These are phyloP conservation scores for Fimicolochytrium jonesii DNA, from an alignment of 192 early-diverging fungal genomes.

Conservation along the genomic window DNA sequence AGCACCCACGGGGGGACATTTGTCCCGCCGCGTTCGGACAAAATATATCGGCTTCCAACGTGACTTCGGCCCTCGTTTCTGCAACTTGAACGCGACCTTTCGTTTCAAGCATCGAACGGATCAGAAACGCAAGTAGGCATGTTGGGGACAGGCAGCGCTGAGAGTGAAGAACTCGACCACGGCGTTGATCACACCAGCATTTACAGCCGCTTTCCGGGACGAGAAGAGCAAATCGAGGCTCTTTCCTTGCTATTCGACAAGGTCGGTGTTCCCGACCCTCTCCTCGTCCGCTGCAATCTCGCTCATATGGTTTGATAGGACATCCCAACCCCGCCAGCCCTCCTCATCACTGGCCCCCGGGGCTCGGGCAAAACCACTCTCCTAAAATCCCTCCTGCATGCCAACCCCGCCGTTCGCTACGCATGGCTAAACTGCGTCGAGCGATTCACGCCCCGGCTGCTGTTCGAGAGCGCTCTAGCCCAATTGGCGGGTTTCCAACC, in stretches of 20 bases:
- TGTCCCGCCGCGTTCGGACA: too few relatives aligned
- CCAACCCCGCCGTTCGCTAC: neutral
- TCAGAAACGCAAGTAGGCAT: too few relatives aligned
- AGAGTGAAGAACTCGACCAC: too few relatives aligned
- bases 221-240: constrained; percentile 1
- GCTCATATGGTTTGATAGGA: neutral
- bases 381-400: constrained; percentile 19
- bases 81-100: too few relatives aligned
- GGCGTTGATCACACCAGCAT: neutral
- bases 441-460: constrained; percentile 65
- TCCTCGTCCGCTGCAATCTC: neutral
- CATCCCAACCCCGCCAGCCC: constrained; percentile 7
- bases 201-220: constrained; percentile 12
- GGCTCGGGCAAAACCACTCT: constrained; percentile 56
- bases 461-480: constrained; percentile 76
- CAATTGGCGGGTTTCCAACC: constrained; percentile 55
- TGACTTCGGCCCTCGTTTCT: too few relatives aligned
- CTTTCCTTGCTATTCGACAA: neutral
- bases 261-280: neutral
- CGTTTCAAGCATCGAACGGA: too few relatives aligned
- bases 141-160: too few relatives aligned
- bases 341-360: constrained; percentile 55
- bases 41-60: too few relatives aligned
- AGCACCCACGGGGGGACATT: too few relatives aligned
- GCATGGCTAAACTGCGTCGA: constrained; percentile 73